phyloP scores from a whole-genome alignment of 2,329 filamentous ascomycete species.

The Hymenoscyphus infarciens region DNA sequence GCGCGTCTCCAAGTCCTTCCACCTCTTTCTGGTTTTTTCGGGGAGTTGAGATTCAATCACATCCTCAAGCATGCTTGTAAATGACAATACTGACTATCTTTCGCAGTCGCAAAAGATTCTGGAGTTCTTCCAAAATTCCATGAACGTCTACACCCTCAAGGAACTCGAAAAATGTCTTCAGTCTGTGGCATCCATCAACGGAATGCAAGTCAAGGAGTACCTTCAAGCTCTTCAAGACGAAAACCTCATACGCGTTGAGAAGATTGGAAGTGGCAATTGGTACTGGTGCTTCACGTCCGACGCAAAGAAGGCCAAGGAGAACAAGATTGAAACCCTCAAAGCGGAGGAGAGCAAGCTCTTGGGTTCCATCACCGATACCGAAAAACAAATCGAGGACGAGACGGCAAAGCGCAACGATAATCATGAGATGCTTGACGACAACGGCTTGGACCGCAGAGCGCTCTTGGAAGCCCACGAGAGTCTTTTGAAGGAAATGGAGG shows the following conservation, averaged over 20 bases:
- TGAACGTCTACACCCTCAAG: constrained; percentile 61
- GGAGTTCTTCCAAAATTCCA: constrained; percentile 55
- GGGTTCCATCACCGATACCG: constrained; percentile 35
- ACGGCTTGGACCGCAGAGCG: constrained; percentile 28
- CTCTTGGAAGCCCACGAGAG: constrained; percentile 29
- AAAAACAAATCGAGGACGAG: constrained; percentile 37
- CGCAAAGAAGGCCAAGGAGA: constrained; percentile 44
- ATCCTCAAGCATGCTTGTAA: too few species aligned
- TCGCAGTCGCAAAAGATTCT: constrained; percentile 43
- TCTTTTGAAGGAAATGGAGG: constrained; percentile 30
- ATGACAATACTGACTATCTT: too few species aligned
- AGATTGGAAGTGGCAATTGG: constrained; percentile 69
- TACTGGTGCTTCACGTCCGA: constrained; percentile 66
- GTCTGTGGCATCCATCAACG: constrained; percentile 57
- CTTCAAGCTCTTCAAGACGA: constrained; percentile 60
- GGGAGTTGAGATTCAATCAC: too few species aligned
- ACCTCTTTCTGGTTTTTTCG: too few species aligned
- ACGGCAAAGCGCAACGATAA: constrained; percentile 34
- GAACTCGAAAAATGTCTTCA: constrained; percentile 64
- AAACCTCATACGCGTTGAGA: constrained; percentile 59
- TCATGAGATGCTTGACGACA: constrained; percentile 33
- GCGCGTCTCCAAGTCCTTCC: constrained; percentile 35
- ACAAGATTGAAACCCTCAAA: constrained; percentile 37
- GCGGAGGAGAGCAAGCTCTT: constrained; percentile 35
- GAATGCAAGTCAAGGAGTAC: constrained; percentile 66